Base-by-base conservation (phyloP, 2,329 filamentous ascomycete genomes). In the Phyllosticta citriasiana region DNA sequence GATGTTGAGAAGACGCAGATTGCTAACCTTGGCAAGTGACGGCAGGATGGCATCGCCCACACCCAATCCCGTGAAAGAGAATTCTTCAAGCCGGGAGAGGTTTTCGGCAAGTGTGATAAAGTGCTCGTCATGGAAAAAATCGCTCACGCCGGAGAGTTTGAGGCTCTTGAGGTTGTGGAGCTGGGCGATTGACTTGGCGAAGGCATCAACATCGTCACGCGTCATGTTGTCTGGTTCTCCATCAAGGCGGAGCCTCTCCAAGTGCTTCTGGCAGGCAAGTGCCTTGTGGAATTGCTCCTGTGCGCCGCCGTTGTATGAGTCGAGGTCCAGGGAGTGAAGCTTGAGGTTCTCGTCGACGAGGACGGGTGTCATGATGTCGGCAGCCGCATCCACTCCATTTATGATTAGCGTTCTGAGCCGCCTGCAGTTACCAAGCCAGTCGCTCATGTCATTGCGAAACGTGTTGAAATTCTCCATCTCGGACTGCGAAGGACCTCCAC, bases 1-100 rank as follows among this genome's bases (percentile, higher is more conserved):
- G 52, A 87, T 79, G 4, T 77, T 78, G 6, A 88, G 72, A 3
- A 72, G 75, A 54, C 78, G 79, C 40, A 88, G 71, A 33, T 79
- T 74, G 3, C 69, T 68, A 53, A 86, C 72, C 5, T 69, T 69
- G 10, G 80, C 75, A 12, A 84, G 68, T 3, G 69, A 67, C 35
- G 68, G 67, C 61, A 80, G 76, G 10, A 81, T 72, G 24, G 77
- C 74, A 63, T 84, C 80, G 4, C 79, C 76, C 24, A 82, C 70
- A 16, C 80, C 80, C 53, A 79, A 76, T 8, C 84, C 84, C 53
- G 78, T 79, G 56, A 87, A 79, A 53, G 76, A 79, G 14, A 88
- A 70, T 12, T 82, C 78, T 64, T 85, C 82, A 0, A 88, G 75
- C 16, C 75, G 67, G 0, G 71, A 71, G 9, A 85, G 71, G 9